Evolutionary conservation across 1,139 yeast species (phyloP), one percentile per base, ranked within the genome.

Genomic region (Taphrina wiesneri): DNA sequence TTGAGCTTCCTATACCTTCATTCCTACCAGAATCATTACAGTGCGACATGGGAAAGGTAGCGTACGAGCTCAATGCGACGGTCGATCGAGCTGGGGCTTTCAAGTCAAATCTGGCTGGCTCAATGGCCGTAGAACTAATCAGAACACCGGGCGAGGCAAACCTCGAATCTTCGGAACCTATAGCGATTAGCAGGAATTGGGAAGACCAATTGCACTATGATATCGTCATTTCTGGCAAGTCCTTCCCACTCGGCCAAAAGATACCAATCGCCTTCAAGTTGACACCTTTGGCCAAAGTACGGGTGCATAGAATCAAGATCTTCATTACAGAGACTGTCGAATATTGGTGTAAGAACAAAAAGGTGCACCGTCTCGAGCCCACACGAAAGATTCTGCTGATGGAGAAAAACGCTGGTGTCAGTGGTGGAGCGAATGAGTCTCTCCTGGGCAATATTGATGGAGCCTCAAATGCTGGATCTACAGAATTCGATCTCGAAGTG

Each of bases 351-450:
- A 85, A 85, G 65, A 84, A 87, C 74, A 87, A 88, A 73, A 88
- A 87, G 74, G 96, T 93, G 13, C 98, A 93, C 74, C 81, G 98
- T 64, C 84, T 90, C 76, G 98, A 93, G 77, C 97, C 99, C 0
- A 81, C 88, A 0, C 87, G 86, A 73, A 92, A 91, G 76, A 89
- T 83, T 72, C 76, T 92, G 61, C 77, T 93, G 53, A 79, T 90
- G 57, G 99, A 93, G 74, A 92, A 89, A 73, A 67, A 71, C 56
- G 68, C 71, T 25, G 66, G 63, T 25, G 68, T 59, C 57, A 51
- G 59, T 19, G 69, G 66, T 28, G 65, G 65, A n/a, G 63, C 62
- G 30, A 67, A 62, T 25, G 64, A 57, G 15, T 68, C 66, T 56
- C 72, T 83, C 70, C 76, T 76, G 15, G 78, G 77, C 39, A 79